These are phyloP conservation scores for Chrysanthemum makinoi DNA, from an alignment of 129 eudicot genomes.

Conservation along the genomic window DNA sequence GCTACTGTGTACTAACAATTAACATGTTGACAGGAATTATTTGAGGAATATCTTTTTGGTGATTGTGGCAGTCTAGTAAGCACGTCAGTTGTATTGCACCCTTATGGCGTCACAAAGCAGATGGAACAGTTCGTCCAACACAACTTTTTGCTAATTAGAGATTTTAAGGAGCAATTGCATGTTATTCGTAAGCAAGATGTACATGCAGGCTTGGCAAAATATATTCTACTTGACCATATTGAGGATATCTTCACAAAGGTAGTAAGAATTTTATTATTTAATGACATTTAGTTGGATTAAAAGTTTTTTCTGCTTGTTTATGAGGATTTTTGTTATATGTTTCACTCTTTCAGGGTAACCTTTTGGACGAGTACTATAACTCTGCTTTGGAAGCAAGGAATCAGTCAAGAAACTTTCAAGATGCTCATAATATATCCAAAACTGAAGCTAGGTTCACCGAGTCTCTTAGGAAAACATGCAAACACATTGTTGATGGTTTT, in stretches of 20 bases:
- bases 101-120: slow-evolving; percentile 53
- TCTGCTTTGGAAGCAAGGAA: slow-evolving; percentile 34
- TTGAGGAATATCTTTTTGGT: slow-evolving; percentile 74
- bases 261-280: slow-evolving; percentile 11
- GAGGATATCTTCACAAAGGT: slow-evolving; percentile 60
- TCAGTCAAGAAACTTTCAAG: slow-evolving; percentile 19
- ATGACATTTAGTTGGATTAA: background rate
- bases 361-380: slow-evolving; percentile 34
- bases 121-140: slow-evolving; percentile 66
- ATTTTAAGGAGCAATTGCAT: slow-evolving; percentile 49
- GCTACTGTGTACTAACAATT: background rate
- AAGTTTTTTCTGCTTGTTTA: background rate
- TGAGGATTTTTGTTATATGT: background rate
- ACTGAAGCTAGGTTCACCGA: slow-evolving; percentile 40
- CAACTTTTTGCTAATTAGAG: slow-evolving; percentile 50
- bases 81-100: slow-evolving; percentile 39
- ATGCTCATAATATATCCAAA: slow-evolving; percentile 15
- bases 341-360: slow-evolving; percentile 48
- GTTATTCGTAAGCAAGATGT: slow-evolving; percentile 37
- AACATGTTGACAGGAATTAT: slow-evolving; percentile 48
- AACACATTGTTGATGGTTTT: slow-evolving; percentile 38
- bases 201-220: slow-evolving; percentile 40
- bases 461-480: slow-evolving; percentile 42
- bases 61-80: slow-evolving; percentile 30
- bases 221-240: slow-evolving; percentile 55